Percentiles rank a stretch among this genome's conserved stretches.
These are phyloP conservation scores for Picochlorum sp. DNA, from an alignment of 139 green algal species.

Conservation along the genomic window DNA sequence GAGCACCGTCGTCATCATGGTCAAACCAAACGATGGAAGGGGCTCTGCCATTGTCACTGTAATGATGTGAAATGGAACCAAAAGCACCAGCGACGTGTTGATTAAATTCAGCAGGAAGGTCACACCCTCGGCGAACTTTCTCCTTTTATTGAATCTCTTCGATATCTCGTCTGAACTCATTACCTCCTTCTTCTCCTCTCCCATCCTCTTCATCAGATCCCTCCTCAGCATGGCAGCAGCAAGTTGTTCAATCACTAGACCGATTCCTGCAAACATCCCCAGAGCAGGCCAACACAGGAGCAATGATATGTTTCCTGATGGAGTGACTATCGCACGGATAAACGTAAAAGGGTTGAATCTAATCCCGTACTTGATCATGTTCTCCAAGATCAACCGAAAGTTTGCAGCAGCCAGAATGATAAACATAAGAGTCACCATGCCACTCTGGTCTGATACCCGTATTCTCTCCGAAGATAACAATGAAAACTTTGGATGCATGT, in stretches of 20 bases:
- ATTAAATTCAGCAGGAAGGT: conserved; percentile 34
- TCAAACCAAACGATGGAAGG: conserved; percentile 47
- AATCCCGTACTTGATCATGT: conserved; percentile 64
- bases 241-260: conserved; percentile 30
- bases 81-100: conserved; percentile 36
- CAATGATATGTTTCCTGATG: conserved; percentile 24
- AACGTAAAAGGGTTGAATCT: conserved; percentile 57
- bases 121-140: conserved; percentile 30
- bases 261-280: conserved; percentile 5
- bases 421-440: conserved; percentile 64
- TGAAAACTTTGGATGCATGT: conserved; percentile 30
- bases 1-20: conserved; percentile 37
- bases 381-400: conserved; percentile 78
- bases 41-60: conserved; percentile 32
- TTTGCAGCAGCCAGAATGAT: conserved; percentile 70
- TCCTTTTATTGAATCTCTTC: not conserved
- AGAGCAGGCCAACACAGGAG: conserved; percentile 45
- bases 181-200: conserved; percentile 9
- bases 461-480: conserved; percentile 61
- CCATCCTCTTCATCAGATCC: conserved; percentile 3
- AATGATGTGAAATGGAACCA: conserved; percentile 44
- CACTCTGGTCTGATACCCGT: conserved; percentile 29
- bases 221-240: conserved; percentile 9
- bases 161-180: not conserved
- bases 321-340: conserved; percentile 19